Evolutionary conservation across 2,329 filamentous ascomycete genomes (phyloP), one percentile per base, ranked within the genome.

Genomic region (Microsporum ferrugineum): DNA sequence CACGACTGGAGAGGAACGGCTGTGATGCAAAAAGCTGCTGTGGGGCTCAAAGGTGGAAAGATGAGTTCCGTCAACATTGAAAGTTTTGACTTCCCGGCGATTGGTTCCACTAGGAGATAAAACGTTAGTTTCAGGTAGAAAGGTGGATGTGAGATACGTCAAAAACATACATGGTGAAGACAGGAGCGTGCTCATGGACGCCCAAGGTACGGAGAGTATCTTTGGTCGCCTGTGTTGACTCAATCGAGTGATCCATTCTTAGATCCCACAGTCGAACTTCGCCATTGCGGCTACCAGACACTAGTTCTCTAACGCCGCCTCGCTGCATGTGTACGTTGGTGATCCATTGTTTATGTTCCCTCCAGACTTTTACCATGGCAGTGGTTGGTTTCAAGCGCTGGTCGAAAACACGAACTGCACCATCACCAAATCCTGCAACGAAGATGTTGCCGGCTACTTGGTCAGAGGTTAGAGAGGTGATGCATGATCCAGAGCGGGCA

Each of bases 371-470:
- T 60, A 96, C 88, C 91, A 97, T 96, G 17, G 88, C 88, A 60
- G 94, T 90, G 63, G 90, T 88, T 1, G 91, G 88, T 64, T 87
- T 86, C 64, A 89, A 77, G 10, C 94, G 86, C 65, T 92, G 89
- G 73, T 99, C 94, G 71, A 96, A 99, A 3, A 96, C 91, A 59
- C 94, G 84, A 49, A 99, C 87, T 1, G 91, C 91, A 38, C 94
- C 94, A 69, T 99, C 95, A 17, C 94, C 94, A 69, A 97, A 99
- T 2, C 94, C 94, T 45, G 94, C 94, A 8, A 96, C 88, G 69
- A 99, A 96, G 53, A 96, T 85, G 69, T 96, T 91, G 49, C 94
- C 94, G 59, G 95, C 95, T 75, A 99, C 95, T 79, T 97, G 94
- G 73, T 99, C 94, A 14, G 91, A 96, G 2, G 94, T 97, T 65